Conservation (phyloP, 140 eudicot genomes). For the Oenanthe javanica region DNA sequence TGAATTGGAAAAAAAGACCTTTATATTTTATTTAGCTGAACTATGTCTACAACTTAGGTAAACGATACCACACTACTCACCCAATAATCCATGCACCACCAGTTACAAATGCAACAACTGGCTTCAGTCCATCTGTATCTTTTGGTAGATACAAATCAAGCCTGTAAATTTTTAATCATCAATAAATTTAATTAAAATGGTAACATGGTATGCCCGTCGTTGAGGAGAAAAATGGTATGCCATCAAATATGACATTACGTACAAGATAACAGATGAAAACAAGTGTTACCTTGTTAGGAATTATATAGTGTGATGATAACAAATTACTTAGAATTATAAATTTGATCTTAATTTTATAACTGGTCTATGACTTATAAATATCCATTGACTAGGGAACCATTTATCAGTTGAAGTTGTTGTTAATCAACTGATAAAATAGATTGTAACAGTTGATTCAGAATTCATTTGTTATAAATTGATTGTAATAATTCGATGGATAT, state of each 20-base stretch:
- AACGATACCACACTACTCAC: slow-evolving; percentile 30
- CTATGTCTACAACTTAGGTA: not conserved
- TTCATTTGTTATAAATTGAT: too few species aligned
- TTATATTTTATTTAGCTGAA: not conserved
- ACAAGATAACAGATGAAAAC: not conserved
- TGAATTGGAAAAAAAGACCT: not conserved
- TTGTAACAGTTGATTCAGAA: too few species aligned
- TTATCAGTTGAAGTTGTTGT: too few species aligned
- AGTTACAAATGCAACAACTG: slow-evolving; percentile 87
- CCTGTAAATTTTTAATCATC: slow-evolving; percentile 28
- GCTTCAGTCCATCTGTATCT: slow-evolving; percentile 53
- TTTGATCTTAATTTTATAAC: too few species aligned
- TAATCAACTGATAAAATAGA: too few species aligned
- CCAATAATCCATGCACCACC: slow-evolving; percentile 99
- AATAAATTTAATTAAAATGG: not conserved
- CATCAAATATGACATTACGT: not conserved
- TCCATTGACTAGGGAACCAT: too few species aligned
- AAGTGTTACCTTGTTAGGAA: slow-evolving; percentile 13
- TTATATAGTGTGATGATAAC: too few species aligned
- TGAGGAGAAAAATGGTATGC: not conserved
- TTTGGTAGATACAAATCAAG: slow-evolving; percentile 86
- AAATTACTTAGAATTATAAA: too few species aligned
- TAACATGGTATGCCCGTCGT: not conserved
- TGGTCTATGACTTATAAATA: too few species aligned
- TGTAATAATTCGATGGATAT: too few species aligned